phyloP scores from a whole-genome alignment of 2,329 filamentous ascomycete genomes.

The Aspergillus pseudotamarii region DNA sequence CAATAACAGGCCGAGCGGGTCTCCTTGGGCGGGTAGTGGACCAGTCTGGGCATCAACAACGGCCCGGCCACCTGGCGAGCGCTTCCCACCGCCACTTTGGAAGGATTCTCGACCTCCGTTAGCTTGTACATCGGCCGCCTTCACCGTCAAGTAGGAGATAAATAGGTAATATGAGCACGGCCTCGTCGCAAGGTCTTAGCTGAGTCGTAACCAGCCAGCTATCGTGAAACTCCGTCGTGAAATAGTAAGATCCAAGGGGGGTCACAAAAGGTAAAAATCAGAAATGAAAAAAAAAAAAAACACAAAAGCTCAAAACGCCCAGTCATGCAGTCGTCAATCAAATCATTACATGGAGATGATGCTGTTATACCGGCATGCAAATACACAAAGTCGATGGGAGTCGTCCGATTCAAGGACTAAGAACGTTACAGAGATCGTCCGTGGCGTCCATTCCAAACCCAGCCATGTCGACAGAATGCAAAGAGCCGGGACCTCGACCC shows the following conservation, averaged over 20 bases:
- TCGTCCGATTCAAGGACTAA: slow-evolving; percentile 39
- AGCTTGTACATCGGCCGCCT: neutral
- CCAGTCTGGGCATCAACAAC: slow-evolving; percentile 15
- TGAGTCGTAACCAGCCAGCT: slow-evolving; percentile 38
- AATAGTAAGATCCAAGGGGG: slow-evolving; percentile 9
- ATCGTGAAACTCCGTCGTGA: slow-evolving; percentile 33
- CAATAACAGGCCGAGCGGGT: slow-evolving; percentile 3
- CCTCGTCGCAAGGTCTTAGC: slow-evolving; percentile 26
- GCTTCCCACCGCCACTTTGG: slow-evolving; percentile 20
- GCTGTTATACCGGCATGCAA: slow-evolving; percentile 34
- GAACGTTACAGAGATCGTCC: slow-evolving; percentile 39
- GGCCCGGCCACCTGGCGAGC: slow-evolving; percentile 16
- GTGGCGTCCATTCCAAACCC: slow-evolving; percentile 45
- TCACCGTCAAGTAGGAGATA: slow-evolving; percentile 5
- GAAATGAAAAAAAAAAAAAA: slow-evolving; percentile 12
- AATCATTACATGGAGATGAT: slow-evolving; percentile 43
- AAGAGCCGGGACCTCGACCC: slow-evolving; percentile 45
- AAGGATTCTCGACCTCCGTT: neutral
- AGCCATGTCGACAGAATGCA: slow-evolving; percentile 50
- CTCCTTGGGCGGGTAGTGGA: slow-evolving; percentile 14
- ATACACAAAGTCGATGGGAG: slow-evolving; percentile 17
- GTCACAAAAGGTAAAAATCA: slow-evolving; percentile 9
- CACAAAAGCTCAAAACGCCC: slow-evolving; percentile 36
- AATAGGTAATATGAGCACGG: slow-evolving; percentile 10
- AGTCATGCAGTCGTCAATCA: slow-evolving; percentile 46